Base-by-base conservation (phyloP, 2,329 filamentous ascomycete genomes). In the Alternaria consortialis region DNA sequence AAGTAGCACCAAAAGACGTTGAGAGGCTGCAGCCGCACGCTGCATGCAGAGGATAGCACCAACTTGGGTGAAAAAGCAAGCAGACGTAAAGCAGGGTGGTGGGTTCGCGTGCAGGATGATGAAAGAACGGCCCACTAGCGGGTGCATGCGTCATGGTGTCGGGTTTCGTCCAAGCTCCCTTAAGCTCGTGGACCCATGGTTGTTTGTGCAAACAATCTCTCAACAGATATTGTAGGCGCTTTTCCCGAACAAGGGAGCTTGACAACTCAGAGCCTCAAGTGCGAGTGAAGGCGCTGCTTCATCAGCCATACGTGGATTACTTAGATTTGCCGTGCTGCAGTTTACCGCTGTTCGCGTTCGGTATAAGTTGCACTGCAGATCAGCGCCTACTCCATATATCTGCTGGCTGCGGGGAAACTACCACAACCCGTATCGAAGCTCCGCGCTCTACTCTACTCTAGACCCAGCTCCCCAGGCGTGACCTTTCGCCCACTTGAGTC, bases 371-470 rank as follows among this genome's bases (percentile, higher is more conserved):
- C 55, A 51, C 57, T 53, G 55, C 53, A 51, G 67, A 72, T 73
- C 69, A 60, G 65, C 67, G 61, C 66, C 64, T 64, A 42, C 65
- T 66, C 61, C 55, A 66, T 62, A 58, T 63, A 64, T 64, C 58
- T 25, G 46, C 46, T 50, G 46, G 55, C 69, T 71, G 71, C 70
- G 71, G 71, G 70, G 70, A 74, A 74, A 61, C 61, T 57, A 59
- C 60, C 63, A 62, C 57, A 63, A 63, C 61, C 56, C 57, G 56
- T 52, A 56, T 62, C 53, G 25, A 57, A 57, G 53, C 58, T 55
- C 52, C 43, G 53, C 51, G 27, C 53, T 43, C 44, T 40, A 40
- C 50, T 47, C 47, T 60, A 17, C 34, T 36, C 37, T 53, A 31
- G 39, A 53, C 34, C 31, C 47, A 40, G 39, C 27, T 31, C 12